A percentile compares a stretch with the other conserved stretches of the same genome.
Conservation (phyloP, 2,329 filamentous ascomycete species). For the Bipolaris oryzae region DNA sequence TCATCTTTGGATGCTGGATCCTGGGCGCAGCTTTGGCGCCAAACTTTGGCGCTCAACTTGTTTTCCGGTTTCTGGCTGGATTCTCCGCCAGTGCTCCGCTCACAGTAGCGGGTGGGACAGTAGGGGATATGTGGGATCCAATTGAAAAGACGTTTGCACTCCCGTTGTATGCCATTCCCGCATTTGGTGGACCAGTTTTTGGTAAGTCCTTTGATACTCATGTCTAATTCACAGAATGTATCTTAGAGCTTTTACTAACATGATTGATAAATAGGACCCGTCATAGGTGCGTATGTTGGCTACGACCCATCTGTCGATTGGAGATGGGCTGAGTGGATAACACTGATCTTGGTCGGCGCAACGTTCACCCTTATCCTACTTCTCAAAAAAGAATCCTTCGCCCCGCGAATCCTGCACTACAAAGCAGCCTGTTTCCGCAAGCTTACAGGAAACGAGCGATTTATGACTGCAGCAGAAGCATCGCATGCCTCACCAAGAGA, state of each 20-base stretch:
- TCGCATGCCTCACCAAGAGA: conserved; percentile 47
- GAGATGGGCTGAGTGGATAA: conserved; percentile 38
- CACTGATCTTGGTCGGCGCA: conserved; percentile 28
- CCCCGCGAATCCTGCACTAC: conserved; percentile 34
- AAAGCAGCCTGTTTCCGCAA: conserved; percentile 43
- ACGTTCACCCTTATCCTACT: conserved; percentile 18
- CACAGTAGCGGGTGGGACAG: conserved; percentile 26
- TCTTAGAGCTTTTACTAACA: background rate
- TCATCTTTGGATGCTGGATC: conserved; percentile 41
- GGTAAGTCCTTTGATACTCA: conserved; percentile 3
- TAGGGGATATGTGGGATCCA: conserved; percentile 29
- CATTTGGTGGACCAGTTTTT: conserved; percentile 22
- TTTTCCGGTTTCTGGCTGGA: conserved; percentile 58
- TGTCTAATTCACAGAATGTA: background rate
- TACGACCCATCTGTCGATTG: conserved; percentile 27
- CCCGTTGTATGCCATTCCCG: conserved; percentile 31
- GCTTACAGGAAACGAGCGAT: conserved; percentile 51
- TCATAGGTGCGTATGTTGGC: conserved; percentile 42
- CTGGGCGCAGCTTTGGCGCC: conserved; percentile 44
- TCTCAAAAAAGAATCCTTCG: conserved; percentile 32
- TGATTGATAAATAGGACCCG: conserved; percentile 49
- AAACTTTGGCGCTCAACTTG: conserved; percentile 56
- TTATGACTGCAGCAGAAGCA: conserved; percentile 54
- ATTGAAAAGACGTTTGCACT: conserved; percentile 34
- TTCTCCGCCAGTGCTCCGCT: conserved; percentile 52